These are phyloP conservation scores for Lipomyces mesembrius DNA, from an alignment of 805 yeast species.

Conservation along the genomic window DNA sequence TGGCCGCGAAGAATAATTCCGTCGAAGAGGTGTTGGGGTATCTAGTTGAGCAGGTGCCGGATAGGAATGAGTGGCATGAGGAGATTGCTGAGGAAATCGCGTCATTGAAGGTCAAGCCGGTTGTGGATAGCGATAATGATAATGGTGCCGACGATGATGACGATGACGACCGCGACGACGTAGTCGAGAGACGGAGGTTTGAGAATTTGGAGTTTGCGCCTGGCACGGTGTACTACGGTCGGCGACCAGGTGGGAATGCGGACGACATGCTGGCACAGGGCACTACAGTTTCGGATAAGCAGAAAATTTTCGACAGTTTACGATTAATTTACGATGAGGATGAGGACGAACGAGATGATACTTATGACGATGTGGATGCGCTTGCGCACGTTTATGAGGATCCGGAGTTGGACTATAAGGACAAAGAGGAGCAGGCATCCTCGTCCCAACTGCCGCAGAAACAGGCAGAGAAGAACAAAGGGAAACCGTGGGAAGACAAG, in stretches of 20 bases:
- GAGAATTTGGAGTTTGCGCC: conserved; percentile 31
- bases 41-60: conserved; percentile 17
- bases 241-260: conserved; percentile 16
- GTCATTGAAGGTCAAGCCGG: background rate
- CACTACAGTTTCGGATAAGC: conserved; percentile 22
- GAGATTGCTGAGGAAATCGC: background rate
- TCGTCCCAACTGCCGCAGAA: background rate
- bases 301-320: conserved; percentile 30
- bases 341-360: conserved; percentile 39
- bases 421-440: background rate
- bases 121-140: background rate
- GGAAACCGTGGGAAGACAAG: conserved; percentile 18
- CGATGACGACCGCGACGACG: background rate
- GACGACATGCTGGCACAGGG: conserved; percentile 23
- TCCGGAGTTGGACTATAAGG: conserved; percentile 7
- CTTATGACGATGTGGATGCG: conserved; percentile 46
- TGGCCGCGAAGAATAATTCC: conserved; percentile 9
- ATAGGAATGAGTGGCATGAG: background rate
- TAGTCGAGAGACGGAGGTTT: conserved; percentile 16
- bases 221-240: conserved; percentile 28
- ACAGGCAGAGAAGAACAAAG: background rate
- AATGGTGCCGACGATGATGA: background rate
- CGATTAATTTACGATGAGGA: conserved; percentile 37
- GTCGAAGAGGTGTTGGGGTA: conserved; percentile 22
- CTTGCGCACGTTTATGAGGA: conserved; percentile 30